Percentiles rank a stretch among this genome's conserved stretches.
Conservation (phyloP, 352 stramenopile species). For the Pythium dissotocum region DNA sequence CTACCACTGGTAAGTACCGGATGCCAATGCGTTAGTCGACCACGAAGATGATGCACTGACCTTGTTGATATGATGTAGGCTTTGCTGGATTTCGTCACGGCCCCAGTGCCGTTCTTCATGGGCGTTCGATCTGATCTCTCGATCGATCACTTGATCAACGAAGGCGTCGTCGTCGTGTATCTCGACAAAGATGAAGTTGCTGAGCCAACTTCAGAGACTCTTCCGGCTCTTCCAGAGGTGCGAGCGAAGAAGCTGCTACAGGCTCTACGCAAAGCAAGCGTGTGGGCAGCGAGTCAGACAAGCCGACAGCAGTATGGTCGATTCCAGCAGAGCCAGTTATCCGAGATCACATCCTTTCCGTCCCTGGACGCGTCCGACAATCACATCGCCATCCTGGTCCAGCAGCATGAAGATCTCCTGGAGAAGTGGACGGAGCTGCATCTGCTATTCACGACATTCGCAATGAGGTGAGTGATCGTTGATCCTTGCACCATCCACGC, state of each 20-base stretch:
- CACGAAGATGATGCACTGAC: background rate
- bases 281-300: conserved; percentile 45
- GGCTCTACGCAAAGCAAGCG: conserved; percentile 45
- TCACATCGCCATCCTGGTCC: conserved; percentile 32
- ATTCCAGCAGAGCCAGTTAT: conserved; percentile 27
- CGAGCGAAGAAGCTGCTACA: conserved; percentile 66
- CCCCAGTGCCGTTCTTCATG: conserved; percentile 82
- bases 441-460: conserved; percentile 51
- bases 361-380: conserved; percentile 27
- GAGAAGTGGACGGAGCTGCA: conserved; percentile 69
- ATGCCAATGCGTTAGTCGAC: background rate
- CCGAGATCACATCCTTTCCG: conserved; percentile 25
- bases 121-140: conserved; percentile 48
- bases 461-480: conserved; percentile 37
- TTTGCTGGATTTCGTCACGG: conserved; percentile 68
- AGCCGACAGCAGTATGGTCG: conserved; percentile 27
- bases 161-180: conserved; percentile 72
- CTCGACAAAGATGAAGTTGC: conserved; percentile 65
- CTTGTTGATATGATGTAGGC: conserved; percentile 31
- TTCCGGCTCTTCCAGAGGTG: conserved; percentile 54
- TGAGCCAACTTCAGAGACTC: conserved; percentile 39
- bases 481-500: background rate
- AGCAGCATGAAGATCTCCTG: conserved; percentile 45
- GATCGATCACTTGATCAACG: conserved; percentile 39
- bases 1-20: conserved; percentile 46